Evolutionary conservation across 495 filamentous ascomycete genomes (phyloP), one percentile per base, ranked within the genome.

Genomic region (Aspergillus steynii): DNA sequence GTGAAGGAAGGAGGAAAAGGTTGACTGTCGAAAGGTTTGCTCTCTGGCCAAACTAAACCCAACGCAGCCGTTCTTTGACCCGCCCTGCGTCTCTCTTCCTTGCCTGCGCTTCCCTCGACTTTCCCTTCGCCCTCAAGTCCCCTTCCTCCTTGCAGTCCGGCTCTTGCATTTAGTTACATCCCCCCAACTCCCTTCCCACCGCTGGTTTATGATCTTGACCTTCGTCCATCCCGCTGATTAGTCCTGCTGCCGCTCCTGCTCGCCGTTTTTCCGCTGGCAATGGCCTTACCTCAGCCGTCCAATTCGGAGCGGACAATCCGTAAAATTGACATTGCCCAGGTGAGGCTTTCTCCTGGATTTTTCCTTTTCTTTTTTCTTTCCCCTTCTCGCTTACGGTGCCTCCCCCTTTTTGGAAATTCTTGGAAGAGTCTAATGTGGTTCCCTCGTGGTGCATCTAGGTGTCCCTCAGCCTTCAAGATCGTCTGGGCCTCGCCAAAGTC

Each of bases 401-500:
- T 20, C 29, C 2, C 7, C 27, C 28, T 20, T 20, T 20, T 20
- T 9, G 9, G 29, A 20, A 29, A 52, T 31, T 26, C 25, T 29
- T 29, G n/a, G 26, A 26, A 63, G 45, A 50, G 27, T 52, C 59
- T 63, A 56, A 64, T 42, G 12, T 10, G 10, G 5, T 12, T n/a
- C 0, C 10, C 8, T 29, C 56, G 54, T 10, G 31, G 14, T 29
- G 9, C 9, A 4, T 28, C 47, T 63, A 99, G 95, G 95, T 98
- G 76, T 95, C 92, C 58, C 81, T 93, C 74, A 88, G 87, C 68
- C 80, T 99, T 37, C 91, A 96, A 74, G 90, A 96, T 78, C 92
- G 94, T 50, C 83, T 99, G 37, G 94, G 96, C 65, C 84, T 98
- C 55, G 95, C 95, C 71, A 93, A 91, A 78, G 92, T 96, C 85